Evolutionary conservation across 208 protist species (phyloP), one percentile per base, ranked within the genome.

Genomic region (Trypanosoma brucei): DNA sequence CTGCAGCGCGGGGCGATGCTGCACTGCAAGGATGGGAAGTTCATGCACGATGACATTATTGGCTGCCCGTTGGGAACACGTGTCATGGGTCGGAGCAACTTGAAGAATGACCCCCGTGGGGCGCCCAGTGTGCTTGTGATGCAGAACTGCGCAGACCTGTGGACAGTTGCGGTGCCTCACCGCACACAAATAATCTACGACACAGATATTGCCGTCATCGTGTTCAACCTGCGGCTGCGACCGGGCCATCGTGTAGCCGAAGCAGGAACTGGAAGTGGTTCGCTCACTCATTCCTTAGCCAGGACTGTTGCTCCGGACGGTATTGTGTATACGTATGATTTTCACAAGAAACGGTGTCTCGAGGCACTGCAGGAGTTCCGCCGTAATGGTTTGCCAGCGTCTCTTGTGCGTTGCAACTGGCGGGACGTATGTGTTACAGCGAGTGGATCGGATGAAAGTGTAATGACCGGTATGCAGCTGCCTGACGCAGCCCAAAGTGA

Each of bases 111-210:
- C 62, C 66, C 78, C 1, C 62, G 54, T 9, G 52, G 55, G 45
- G 55, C 78, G 7, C 80, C 76, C 40, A 61, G 33, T 42, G 55
- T 95, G 22, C 63, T 93, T 34, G 50, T 96, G 4, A 72, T 96
- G 44, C 85, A 89, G 66, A 85, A 83, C 59, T 94, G 79, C 64
- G 78, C 88, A n/a, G 86, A 94, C 54, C 55, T 96, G 65, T 96
- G 91, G 88, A 96, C 91, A 40, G 79, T 88, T 52, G 84, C 86
- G 34, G 84, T 97, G 37, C 84, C 85, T 38, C 88, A 95, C 70
- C 86, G 90, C 53, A 97, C 92, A 35, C 92, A 97, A 59, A 95
- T 97, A 55, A 91, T 97, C 51, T 97, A 95, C 68, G 78, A 84
- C 73, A 93, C 86, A 14, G 92, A 97, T 71, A 95, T 97, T 46